phyloP scores from a whole-genome alignment of 2,329 filamentous ascomycete genomes.

The Huntiella savannae region DNA sequence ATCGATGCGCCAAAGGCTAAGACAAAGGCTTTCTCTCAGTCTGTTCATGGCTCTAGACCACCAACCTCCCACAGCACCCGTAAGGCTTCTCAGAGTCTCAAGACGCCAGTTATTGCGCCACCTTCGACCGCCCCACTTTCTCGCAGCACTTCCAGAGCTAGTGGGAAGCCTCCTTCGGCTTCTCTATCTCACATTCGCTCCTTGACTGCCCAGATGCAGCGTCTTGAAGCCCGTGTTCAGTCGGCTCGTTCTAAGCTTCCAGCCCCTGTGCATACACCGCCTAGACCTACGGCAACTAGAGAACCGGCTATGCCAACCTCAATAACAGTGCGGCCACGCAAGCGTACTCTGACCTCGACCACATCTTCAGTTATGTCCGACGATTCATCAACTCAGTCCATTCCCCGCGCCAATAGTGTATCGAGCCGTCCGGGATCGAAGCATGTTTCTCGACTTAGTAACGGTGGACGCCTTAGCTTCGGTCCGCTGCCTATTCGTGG shows the following conservation, averaged over 20 bases:
- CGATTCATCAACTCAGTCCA: conserved; percentile 25
- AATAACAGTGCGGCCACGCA: conserved; percentile 48
- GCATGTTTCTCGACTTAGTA: conserved; percentile 39
- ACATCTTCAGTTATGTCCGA: conserved; percentile 29
- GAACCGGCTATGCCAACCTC: conserved; percentile 31
- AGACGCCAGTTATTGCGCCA: conserved; percentile 2
- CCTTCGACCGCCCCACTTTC: conserved; percentile 13
- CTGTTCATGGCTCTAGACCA: conserved; percentile 16
- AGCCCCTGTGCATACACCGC: conserved; percentile 58
- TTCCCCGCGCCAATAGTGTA: conserved; percentile 17
- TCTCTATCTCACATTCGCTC: conserved; percentile 86
- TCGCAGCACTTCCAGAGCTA: conserved; percentile 28
- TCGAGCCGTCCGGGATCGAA: conserved; percentile 20
- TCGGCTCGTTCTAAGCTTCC: conserved; percentile 82
- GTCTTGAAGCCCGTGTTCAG: conserved; percentile 82
- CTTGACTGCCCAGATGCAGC: conserved; percentile 92
- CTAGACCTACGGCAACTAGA: conserved; percentile 45
- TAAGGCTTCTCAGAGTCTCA: conserved; percentile 8
- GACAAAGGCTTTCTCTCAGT: conserved; percentile 22
- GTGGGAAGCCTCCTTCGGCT: conserved; percentile 33
- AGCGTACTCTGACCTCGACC: conserved; percentile 42
- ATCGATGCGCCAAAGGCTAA: conserved; percentile 40
- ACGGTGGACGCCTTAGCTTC: conserved; percentile 43
- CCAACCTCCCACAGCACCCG: conserved; percentile 16
- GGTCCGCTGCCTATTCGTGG: conserved; percentile 39